A percentile compares a stretch with the other conserved stretches of the same genome.
Evolutionary conservation across 163 green algal species (phyloP).

Genomic region (Volvox carteri): DNA sequence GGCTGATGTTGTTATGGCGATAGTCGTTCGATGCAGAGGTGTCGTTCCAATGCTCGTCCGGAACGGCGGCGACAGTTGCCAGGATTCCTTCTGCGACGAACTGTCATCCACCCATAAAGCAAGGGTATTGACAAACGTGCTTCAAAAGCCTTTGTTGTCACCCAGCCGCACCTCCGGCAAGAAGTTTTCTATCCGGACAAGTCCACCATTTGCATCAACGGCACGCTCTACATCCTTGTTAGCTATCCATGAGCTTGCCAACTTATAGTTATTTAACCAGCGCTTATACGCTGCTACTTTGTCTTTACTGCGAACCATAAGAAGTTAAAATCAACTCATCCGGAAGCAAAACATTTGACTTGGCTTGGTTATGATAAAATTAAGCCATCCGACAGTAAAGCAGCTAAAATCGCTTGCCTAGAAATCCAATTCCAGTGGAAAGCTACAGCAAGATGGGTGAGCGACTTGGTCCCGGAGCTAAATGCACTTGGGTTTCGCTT

Average conservation of each 20-base stretch:
- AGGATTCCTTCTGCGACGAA: constrained; percentile 68
- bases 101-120: neutral
- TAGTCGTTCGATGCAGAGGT: constrained; percentile 65
- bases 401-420: too few species aligned
- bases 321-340: too few species aligned
- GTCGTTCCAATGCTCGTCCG: constrained; percentile 62
- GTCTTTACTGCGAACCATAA: neutral
- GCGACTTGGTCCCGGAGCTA: too few species aligned
- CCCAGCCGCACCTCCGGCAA: constrained; percentile 61
- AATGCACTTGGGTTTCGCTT: too few species aligned
- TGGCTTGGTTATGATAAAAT: too few species aligned
- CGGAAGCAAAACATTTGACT: too few species aligned
- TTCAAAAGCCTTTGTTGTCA: too few species aligned
- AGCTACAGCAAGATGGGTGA: too few species aligned
- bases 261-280: constrained; percentile 68
- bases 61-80: constrained; percentile 59
- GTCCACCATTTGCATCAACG: constrained; percentile 57
- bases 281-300: constrained; percentile 15
- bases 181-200: constrained; percentile 66
- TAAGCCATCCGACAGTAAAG: too few species aligned
- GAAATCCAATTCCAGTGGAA: too few species aligned
- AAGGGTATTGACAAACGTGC: too few species aligned
- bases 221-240: constrained; percentile 58
- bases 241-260: constrained; percentile 59
- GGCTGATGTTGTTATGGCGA: constrained; percentile 74